Percentiles rank a stretch among this genome's conserved stretches.
phyloP scores from a whole-genome alignment of 148 eudicot genomes.

The Amaranthus cruentus region DNA sequence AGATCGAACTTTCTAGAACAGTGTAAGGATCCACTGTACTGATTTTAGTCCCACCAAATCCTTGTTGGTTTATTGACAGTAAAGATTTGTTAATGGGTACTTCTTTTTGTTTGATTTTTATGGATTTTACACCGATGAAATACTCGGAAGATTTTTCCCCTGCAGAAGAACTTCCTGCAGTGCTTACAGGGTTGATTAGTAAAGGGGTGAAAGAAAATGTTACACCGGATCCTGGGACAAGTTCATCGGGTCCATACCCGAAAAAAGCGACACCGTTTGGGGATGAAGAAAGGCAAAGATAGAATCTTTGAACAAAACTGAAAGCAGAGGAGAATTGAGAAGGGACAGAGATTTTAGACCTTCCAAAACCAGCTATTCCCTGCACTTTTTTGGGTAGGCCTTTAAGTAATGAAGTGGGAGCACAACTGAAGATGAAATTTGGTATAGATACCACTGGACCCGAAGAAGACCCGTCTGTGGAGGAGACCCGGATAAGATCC shows the following conservation, averaged over 20 bases:
- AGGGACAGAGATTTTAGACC: slow-evolving; percentile 43
- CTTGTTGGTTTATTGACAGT: slow-evolving; percentile 19
- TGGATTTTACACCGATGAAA: slow-evolving; percentile 31
- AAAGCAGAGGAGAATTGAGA: slow-evolving; percentile 38
- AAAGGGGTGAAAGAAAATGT: slow-evolving; percentile 47
- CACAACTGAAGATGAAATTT: slow-evolving; percentile 42
- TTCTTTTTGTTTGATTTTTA: slow-evolving; percentile 23
- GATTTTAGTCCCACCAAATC: slow-evolving; percentile 44
- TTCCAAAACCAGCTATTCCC: slow-evolving; percentile 61
- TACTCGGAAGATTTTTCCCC: slow-evolving; percentile 45
- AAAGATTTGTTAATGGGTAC: slow-evolving; percentile 31
- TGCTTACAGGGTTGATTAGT: slow-evolving; percentile 47
- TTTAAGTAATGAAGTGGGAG: slow-evolving; percentile 26
- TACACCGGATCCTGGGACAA: slow-evolving; percentile 26
- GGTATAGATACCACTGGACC: slow-evolving; percentile 24
- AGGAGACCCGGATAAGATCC: slow-evolving; percentile 37
- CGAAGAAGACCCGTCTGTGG: slow-evolving; percentile 48
- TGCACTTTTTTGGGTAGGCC: slow-evolving; percentile 43
- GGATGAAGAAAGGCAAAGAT: slow-evolving; percentile 40
- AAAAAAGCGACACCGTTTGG: slow-evolving; percentile 44
- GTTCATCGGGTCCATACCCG: slow-evolving; percentile 48
- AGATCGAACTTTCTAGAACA: slow-evolving; percentile 30
- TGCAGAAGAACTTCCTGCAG: slow-evolving; percentile 28
- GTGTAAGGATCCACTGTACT: slow-evolving; percentile 48
- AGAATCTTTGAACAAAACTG: slow-evolving; percentile 44